Evolutionary conservation across 202 grass and related monocot genomes (phyloP).

Genomic region (Carex sylvatica): DNA sequence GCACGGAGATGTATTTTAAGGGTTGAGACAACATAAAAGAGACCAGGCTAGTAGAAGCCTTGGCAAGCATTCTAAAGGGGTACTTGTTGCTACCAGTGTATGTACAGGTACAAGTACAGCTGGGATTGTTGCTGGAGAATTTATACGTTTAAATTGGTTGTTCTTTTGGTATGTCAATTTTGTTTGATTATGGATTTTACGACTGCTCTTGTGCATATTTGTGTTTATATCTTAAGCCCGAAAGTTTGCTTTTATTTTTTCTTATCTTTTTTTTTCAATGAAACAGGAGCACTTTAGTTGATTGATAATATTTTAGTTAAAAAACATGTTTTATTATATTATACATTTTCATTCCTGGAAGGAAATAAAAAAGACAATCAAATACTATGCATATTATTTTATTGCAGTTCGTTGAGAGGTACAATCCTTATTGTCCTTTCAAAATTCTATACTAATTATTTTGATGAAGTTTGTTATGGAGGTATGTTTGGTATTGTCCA

Average conservation of each 20-base stretch:
- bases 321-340: not conserved
- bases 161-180: not conserved
- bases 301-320: not conserved
- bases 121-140: not conserved
- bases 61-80: not conserved
- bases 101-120: not conserved
- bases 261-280: not conserved
- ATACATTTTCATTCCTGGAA: not conserved
- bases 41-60: not conserved
- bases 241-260: not conserved
- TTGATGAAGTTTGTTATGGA: constrained; percentile 2
- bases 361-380: not conserved
- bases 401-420: constrained; percentile 7
- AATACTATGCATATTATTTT: not conserved
- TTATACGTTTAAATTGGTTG: not conserved
- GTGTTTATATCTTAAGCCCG: not conserved
- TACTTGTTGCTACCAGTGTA: not conserved
- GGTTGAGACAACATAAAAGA: not conserved
- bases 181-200: not conserved
- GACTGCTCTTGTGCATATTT: not conserved
- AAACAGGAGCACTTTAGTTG: not conserved
- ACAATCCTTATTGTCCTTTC: not conserved
- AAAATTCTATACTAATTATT: not conserved
- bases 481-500: constrained; percentile 8
- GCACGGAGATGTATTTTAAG: not conserved